Percentiles rank a stretch among this genome's conserved stretches.
phyloP scores from a whole-genome alignment of 257 asterid genomes.

The Linderniella brevidens region DNA sequence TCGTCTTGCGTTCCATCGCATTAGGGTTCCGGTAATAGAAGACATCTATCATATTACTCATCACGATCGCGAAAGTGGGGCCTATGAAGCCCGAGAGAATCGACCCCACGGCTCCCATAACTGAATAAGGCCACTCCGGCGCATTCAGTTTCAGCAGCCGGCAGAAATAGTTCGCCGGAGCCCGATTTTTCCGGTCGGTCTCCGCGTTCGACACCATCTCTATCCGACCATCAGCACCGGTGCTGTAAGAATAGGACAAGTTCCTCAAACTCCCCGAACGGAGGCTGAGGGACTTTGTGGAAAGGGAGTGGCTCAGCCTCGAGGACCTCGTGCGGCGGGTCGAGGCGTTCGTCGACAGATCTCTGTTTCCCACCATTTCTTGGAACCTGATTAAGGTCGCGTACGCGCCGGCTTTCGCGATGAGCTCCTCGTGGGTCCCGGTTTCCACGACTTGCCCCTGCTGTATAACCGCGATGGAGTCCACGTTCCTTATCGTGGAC shows the following conservation, averaged over 20 bases:
- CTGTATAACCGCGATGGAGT: slow-evolving; percentile 82
- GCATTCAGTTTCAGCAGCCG: slow-evolving; percentile 75
- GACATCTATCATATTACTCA: slow-evolving; percentile 95
- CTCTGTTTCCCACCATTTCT: slow-evolving; percentile 79
- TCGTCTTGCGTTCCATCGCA: slow-evolving; percentile 72
- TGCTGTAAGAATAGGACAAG: slow-evolving; percentile 85
- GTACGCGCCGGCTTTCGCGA: slow-evolving; percentile 74
- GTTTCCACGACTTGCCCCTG: slow-evolving; percentile 95
- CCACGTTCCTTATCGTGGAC: slow-evolving; percentile 76
- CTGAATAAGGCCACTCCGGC: slow-evolving; percentile 96
- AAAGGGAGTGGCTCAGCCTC: slow-evolving; percentile 73
- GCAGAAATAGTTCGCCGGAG: slow-evolving; percentile 76
- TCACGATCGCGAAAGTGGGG: slow-evolving; percentile 84
- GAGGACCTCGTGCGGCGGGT: slow-evolving; percentile 77
- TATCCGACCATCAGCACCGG: slow-evolving; percentile 91
- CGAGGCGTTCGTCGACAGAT: slow-evolving; percentile 75
- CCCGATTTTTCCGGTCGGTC: slow-evolving; percentile 70
- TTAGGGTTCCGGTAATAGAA: slow-evolving; percentile 65
- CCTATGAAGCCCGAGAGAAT: slow-evolving; percentile 86
- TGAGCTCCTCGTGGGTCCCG: slow-evolving; percentile 85
- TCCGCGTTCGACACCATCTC: slow-evolving; percentile 96
- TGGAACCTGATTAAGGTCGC: slow-evolving; percentile 78
- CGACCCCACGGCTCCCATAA: slow-evolving; percentile 93
- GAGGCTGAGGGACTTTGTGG: slow-evolving; percentile 89
- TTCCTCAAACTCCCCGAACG: slow-evolving; percentile 91